Evolutionary conservation across 768 basidiomycete species (phyloP).

Genomic region (Tulasnella sp.): DNA sequence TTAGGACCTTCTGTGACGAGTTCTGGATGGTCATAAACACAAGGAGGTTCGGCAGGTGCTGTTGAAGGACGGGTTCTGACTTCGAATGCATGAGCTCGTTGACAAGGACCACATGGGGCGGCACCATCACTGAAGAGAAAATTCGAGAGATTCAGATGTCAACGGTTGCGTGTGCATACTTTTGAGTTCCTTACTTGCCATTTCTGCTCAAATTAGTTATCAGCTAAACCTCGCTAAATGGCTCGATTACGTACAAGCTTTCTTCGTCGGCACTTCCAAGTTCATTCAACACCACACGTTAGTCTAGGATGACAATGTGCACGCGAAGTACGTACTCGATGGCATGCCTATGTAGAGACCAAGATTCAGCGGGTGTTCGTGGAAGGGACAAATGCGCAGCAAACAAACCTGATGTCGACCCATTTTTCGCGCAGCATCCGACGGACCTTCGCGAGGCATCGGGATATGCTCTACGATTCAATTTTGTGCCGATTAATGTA

Average conservation of each 20-base stretch:
- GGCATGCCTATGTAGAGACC: not conserved
- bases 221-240: not conserved
- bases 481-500: not conserved
- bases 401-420: not conserved
- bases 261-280: not conserved
- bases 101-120: constrained; percentile 8
- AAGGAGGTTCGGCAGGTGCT: not conserved
- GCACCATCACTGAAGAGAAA: not conserved
- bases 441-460: not conserved
- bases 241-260: not conserved
- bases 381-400: not conserved
- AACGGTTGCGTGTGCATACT: not conserved
- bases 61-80: constrained; percentile 2
- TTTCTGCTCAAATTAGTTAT: not conserved
- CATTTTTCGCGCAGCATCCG: not conserved
- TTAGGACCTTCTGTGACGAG: constrained; percentile 16
- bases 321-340: not conserved
- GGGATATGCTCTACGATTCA: not conserved
- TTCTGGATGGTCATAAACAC: constrained; percentile 23
- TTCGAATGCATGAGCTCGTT: constrained; percentile 13
- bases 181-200: not conserved
- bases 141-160: not conserved
- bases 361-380: not conserved
- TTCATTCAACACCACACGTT: not conserved
- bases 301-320: not conserved